Conservation (phyloP, 1,284 basidiomycete species). For the Kalmanozyma brasiliensis region DNA sequence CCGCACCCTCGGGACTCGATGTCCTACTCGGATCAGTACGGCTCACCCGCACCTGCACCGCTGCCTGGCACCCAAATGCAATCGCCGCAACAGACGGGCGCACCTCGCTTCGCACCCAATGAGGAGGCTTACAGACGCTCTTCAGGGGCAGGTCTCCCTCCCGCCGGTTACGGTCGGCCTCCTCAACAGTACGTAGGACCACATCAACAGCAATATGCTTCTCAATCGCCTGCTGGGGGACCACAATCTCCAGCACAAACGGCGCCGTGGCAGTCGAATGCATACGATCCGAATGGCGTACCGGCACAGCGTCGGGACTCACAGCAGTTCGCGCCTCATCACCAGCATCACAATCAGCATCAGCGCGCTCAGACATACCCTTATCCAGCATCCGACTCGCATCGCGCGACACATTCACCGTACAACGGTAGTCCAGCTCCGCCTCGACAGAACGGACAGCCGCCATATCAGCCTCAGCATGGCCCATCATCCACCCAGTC, state of each 20-base stretch:
- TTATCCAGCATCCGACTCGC: conserved; percentile 8
- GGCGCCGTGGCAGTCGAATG: conserved; percentile 13
- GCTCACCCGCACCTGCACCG: conserved; percentile 15
- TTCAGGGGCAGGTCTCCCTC: conserved; percentile 5
- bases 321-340: conserved; percentile 15
- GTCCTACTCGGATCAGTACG: conserved; percentile 8
- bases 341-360: conserved; percentile 14
- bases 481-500: neutral
- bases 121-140: conserved; percentile 14
- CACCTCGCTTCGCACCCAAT: conserved; percentile 1
- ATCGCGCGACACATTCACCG: conserved; percentile 4
- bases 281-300: neutral
- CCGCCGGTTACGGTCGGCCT: conserved; percentile 4
- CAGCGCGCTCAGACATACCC: conserved; percentile 25
- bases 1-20: conserved; percentile 20
- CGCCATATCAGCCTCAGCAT: conserved; percentile 1
- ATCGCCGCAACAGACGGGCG: conserved; percentile 13
- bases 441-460: conserved; percentile 1
- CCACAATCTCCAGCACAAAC: conserved; percentile 6
- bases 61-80: conserved; percentile 7
- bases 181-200: conserved; percentile 3
- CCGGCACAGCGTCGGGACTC: conserved; percentile 7
- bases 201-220: conserved; percentile 8
- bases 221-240: conserved; percentile 4
- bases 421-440: conserved; percentile 1